Evolutionary conservation across 352 stramenopile species (phyloP), one percentile per base, ranked within the genome.

Genomic region (Phytophthora megakarya): DNA sequence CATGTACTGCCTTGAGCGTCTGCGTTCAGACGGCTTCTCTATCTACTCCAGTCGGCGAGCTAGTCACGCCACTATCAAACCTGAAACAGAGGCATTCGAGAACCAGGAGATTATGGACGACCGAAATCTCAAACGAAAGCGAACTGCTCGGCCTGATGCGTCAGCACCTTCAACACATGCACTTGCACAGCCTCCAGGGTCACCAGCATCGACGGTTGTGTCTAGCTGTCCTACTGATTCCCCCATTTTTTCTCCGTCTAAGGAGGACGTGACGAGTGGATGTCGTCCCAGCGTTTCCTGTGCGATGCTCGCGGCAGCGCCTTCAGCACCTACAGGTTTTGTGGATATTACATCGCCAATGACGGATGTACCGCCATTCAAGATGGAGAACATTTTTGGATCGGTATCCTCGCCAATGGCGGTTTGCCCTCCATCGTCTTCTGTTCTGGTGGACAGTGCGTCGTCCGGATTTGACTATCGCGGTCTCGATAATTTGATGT

Each of bases 41-140:
- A 91, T 93, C 51, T 92, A 89, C 57, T 93, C 85, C 13, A 92
- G 83, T 43, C 78, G 85, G 28, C 75, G 84, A 63, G 84, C 84
- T 26, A 88, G 81, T 46, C 79, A 90, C 55, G 78, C 79, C 2
- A n/a, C 52, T 21, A 65, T 84, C 18, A 88, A 88, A 48, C 61
- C 75, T 5, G 81, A 90, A n/a, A 50, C 67, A 0, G 81, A 90
- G 43, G 55, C 65, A 8, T 89, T 86, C 38, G 77, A 90, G 26
- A 79, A 84, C 30, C 59, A 84, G 1, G 57, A 70, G 23, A 53
- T 35, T 10, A 39, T 51, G 7, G 76, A 88, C 32, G 73, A 81
- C 45, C 73, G 80, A 37, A 48, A 72, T 13, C 46, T 78, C 3
- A 93, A 93, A 43, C 81, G 84, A 35, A 91, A 90, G 64, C 75